Percentiles rank a stretch among this genome's conserved stretches.
Conservation (phyloP, 192 early-diverging fungal species). For the Podila epigama region DNA sequence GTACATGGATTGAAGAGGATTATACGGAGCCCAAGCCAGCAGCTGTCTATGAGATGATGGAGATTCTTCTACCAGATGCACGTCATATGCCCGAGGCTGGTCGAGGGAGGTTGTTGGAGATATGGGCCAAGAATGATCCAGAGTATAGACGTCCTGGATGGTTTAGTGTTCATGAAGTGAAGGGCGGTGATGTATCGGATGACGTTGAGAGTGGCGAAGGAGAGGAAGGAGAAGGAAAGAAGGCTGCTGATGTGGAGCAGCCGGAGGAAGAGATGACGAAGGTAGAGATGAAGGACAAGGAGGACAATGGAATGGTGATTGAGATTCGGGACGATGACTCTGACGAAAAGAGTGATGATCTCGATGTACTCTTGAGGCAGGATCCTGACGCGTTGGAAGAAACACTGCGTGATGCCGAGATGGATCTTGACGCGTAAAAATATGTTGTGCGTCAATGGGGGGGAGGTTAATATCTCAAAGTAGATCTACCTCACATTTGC, state of each 20-base stretch:
- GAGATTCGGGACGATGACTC: neutral
- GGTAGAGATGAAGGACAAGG: neutral
- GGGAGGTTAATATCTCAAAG: no score
- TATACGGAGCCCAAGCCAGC: constrained; percentile 62
- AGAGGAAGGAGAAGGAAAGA: neutral
- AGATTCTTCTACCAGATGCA: constrained; percentile 62
- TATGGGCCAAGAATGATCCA: constrained; percentile 49
- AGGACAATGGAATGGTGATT: neutral
- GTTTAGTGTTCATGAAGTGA: constrained; percentile 37
- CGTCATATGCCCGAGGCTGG: constrained; percentile 44
- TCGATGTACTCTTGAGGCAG: neutral
- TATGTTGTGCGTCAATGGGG: neutral
- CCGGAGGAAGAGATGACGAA: neutral
- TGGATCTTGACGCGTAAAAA: neutral
- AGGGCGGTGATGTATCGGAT: neutral
- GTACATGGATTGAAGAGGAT: constrained; percentile 58
- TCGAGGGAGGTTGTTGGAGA: constrained; percentile 57
- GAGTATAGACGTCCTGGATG: constrained; percentile 28
- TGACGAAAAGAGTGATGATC: neutral
- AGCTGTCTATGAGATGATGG: constrained; percentile 63
- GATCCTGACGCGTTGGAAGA: neutral
- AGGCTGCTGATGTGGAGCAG: neutral
- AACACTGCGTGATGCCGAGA: neutral
- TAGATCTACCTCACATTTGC: no score
- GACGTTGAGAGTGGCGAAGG: neutral